Evolutionary conservation across 2,329 filamentous ascomycete genomes (phyloP), one percentile per base, ranked within the genome.

Genomic region (Orbilia brochopaga): DNA sequence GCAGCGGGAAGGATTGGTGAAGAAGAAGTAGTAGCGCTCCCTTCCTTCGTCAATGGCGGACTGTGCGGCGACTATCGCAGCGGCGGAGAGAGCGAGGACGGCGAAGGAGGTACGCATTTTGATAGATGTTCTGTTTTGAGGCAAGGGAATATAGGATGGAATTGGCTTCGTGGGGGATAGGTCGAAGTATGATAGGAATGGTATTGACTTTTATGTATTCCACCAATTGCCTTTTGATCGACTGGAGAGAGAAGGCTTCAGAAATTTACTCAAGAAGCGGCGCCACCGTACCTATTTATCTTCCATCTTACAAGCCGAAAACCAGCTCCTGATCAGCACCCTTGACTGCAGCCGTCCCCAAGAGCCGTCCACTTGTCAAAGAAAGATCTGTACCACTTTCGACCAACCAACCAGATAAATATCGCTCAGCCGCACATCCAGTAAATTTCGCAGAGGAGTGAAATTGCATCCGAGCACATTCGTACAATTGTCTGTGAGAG

Each of bases 221-320:
- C n/a, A n/a, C n/a, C n/a, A n/a, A n/a, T n/a, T n/a, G n/a, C n/a
- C n/a, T n/a, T n/a, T n/a, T n/a, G n/a, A n/a, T n/a, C n/a, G n/a
- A n/a, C n/a, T n/a, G n/a, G n/a, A n/a, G n/a, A n/a, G n/a, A n/a
- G n/a, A n/a, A n/a, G n/a, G n/a, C n/a, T n/a, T n/a, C n/a, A n/a
- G n/a, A n/a, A n/a, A n/a, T n/a, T n/a, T n/a, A n/a, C n/a, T n/a
- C 42, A 60, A 52, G 27, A 53, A 11, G n/a, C 4, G 19, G 53
- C 32, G 53, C 32, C 32, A 57, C 44, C 48, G 32, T 21, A 11
- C 21, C 61, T 65, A 65, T 65, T 65, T 65, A 65, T 57, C 61
- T 42, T 65, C 32, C 5, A 8, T 4, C 5, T 4, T 48, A 8
- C 8, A 10, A 17, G 19, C 44, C n/a, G n/a, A n/a, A n/a, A 7